phyloP scores from a whole-genome alignment of 2,329 filamentous ascomycete genomes.

The Polychaeton citri region DNA sequence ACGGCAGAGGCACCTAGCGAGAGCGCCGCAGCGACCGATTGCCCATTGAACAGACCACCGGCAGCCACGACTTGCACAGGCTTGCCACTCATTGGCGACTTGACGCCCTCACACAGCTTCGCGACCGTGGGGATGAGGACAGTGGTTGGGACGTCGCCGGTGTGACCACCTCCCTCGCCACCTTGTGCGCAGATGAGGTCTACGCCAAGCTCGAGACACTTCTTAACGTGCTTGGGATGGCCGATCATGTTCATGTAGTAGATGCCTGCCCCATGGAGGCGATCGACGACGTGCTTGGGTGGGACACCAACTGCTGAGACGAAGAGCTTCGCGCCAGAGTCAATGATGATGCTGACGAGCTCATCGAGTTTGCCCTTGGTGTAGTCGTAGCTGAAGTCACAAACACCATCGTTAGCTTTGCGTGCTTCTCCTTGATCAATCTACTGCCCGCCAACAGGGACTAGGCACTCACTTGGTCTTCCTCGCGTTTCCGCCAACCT shows the following conservation, averaged over 20 bases:
- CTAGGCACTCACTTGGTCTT: slow-evolving; percentile 76
- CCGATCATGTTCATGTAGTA: slow-evolving; percentile 99
- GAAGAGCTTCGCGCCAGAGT: slow-evolving; percentile 81
- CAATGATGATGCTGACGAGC: slow-evolving; percentile 83
- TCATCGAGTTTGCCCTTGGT: slow-evolving; percentile 96
- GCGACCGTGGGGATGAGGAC: slow-evolving; percentile 88
- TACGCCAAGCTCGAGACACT: slow-evolving; percentile 80
- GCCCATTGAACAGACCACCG: slow-evolving; percentile 86
- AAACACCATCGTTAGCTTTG: not conserved
- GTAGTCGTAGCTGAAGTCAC: slow-evolving; percentile 73
- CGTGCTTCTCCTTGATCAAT: not conserved
- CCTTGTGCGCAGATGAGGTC: slow-evolving; percentile 98
- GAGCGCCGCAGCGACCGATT: slow-evolving; percentile 75
- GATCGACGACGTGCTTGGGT: slow-evolving; percentile 76
- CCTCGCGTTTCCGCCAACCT: slow-evolving; percentile 84
- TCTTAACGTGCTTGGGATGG: slow-evolving; percentile 97
- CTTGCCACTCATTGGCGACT: slow-evolving; percentile 71
- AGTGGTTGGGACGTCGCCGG: slow-evolving; percentile 77
- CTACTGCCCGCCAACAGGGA: not conserved
- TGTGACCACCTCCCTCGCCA: slow-evolving; percentile 76
- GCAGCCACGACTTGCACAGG: slow-evolving; percentile 88
- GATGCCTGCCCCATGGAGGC: slow-evolving; percentile 73
- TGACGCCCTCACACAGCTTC: slow-evolving; percentile 65
- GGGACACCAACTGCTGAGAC: slow-evolving; percentile 94
- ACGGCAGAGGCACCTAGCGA: slow-evolving; percentile 88